Evolutionary conservation across 2,329 filamentous ascomycete species (phyloP).

Genomic region (Verticillium zaregamsianum): DNA sequence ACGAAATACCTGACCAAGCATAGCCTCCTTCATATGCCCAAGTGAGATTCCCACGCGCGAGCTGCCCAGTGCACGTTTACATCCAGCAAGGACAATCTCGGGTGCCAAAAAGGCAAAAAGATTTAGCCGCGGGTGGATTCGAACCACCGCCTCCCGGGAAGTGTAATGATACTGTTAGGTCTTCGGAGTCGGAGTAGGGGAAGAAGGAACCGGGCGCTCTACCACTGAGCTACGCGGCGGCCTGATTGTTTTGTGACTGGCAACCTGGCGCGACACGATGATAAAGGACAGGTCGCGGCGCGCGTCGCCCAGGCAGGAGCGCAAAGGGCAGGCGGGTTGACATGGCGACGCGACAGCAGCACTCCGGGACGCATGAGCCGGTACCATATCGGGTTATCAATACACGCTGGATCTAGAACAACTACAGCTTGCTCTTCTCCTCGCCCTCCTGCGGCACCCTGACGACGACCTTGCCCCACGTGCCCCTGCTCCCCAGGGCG

Average conservation of each 20-base stretch:
- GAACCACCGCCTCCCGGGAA: not conserved
- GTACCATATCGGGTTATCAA: not conserved
- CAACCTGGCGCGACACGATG: not conserved
- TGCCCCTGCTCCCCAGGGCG: constrained; percentile 74
- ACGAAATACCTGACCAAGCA: not conserved
- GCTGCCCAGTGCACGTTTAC: too few relatives aligned
- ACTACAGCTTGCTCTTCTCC: constrained; percentile 53
- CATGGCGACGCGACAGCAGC: not conserved
- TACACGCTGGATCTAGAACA: not conserved
- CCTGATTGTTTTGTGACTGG: not conserved
- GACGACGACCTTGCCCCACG: constrained; percentile 95
- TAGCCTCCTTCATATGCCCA: not conserved
- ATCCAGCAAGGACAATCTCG: too few relatives aligned
- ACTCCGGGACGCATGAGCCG: not conserved
- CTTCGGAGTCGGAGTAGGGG: not conserved
- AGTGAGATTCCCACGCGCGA: too few relatives aligned
- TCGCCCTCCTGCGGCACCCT: constrained; percentile 68
- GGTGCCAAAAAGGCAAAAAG: not conserved
- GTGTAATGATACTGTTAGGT: not conserved
- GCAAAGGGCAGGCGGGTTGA: not conserved
- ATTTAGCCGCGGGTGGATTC: not conserved
- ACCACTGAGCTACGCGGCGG: not conserved
- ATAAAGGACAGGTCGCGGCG: not conserved
- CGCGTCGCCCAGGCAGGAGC: not conserved
- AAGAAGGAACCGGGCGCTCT: not conserved